These are phyloP conservation scores for Pharus latifolius DNA, from an alignment of 176 grass and related monocot genomes.

Conservation along the genomic window DNA sequence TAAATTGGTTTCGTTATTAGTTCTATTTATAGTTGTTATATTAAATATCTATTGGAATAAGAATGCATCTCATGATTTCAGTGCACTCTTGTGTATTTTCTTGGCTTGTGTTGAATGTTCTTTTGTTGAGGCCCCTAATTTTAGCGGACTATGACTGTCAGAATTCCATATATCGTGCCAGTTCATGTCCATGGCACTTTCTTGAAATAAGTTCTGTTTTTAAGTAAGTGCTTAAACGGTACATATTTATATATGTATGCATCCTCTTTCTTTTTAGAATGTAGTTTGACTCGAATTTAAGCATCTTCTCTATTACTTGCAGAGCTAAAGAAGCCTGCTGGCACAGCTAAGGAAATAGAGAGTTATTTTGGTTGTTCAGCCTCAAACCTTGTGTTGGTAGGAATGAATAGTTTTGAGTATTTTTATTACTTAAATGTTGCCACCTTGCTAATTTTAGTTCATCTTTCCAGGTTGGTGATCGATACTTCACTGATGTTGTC, in stretches of 20 bases:
- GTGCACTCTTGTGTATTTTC: not conserved
- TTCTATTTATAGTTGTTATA: not conserved
- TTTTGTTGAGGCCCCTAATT: no score
- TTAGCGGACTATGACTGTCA: no score
- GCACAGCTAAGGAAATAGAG: slow-evolving; percentile 84
- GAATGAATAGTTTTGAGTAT: not conserved
- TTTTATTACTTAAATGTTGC: not conserved
- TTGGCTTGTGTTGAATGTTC: no score
- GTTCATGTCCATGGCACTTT: no score
- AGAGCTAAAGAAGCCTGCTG: slow-evolving; percentile 88
- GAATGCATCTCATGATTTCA: not conserved
- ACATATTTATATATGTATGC: not conserved
- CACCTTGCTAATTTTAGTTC: slow-evolving; percentile 13
- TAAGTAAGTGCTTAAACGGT: not conserved
- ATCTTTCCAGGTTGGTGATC: slow-evolving; percentile 71
- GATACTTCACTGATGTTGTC: slow-evolving; percentile 88
- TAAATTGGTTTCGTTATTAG: not conserved
- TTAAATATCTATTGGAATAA: not conserved
- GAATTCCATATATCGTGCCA: no score
- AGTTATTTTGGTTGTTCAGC: slow-evolving; percentile 82
- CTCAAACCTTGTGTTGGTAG: slow-evolving; percentile 74
- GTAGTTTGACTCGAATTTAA: not conserved
- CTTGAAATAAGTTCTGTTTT: not conserved
- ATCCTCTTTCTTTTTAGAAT: not conserved
- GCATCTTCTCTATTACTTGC: slow-evolving; percentile 9